Conservation (phyloP, 176 grass and related monocot genomes). For the Lolium rigidum region DNA sequence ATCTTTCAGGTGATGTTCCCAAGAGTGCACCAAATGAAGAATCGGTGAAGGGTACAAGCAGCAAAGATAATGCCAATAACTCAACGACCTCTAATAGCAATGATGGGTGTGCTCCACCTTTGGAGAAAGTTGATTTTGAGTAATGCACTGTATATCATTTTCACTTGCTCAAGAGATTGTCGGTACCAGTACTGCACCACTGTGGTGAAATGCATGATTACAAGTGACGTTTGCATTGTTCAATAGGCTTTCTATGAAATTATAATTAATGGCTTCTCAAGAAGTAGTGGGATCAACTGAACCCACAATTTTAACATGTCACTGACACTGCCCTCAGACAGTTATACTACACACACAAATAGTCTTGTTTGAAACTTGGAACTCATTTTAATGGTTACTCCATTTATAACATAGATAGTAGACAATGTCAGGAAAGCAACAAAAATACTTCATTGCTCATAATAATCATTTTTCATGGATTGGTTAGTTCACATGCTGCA, state of each 20-base stretch:
- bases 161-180: background rate
- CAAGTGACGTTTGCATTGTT: background rate
- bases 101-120: background rate
- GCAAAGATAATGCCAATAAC: constrained; percentile 42
- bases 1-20: background rate
- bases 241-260: background rate
- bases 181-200: background rate
- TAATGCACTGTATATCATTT: background rate
- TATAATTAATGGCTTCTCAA: background rate
- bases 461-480: background rate
- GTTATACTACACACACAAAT: background rate
- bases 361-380: background rate
- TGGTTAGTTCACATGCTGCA: too few species aligned
- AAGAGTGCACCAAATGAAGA: background rate
- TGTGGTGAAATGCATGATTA: background rate
- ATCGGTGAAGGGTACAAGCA: background rate
- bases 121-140: background rate
- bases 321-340: background rate
- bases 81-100: background rate
- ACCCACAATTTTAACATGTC: background rate
- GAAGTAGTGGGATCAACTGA: background rate
- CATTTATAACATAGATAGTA: background rate
- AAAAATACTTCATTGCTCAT: background rate
- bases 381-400: background rate
- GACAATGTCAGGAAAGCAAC: background rate